phyloP scores from a whole-genome alignment of 768 basidiomycete species.

The Boletus huronensis region DNA sequence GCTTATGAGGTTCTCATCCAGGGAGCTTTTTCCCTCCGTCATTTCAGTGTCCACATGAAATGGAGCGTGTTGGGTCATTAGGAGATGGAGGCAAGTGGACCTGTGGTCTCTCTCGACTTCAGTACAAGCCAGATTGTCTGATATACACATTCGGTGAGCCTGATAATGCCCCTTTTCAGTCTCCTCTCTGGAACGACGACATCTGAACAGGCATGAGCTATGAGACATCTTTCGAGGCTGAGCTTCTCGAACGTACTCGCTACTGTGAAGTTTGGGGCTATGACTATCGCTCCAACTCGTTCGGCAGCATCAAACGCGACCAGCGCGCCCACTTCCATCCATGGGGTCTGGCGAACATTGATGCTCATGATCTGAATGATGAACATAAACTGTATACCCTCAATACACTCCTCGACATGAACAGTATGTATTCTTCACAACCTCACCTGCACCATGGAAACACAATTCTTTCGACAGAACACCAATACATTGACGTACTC shows the following conservation, averaged over 20 bases:
- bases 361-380: constrained; percentile 33
- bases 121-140: constrained; percentile 51
- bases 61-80: constrained; percentile 44
- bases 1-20: constrained; percentile 12
- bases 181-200: neutral
- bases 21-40: constrained; percentile 47
- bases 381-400: constrained; percentile 44
- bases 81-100: constrained; percentile 73
- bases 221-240: constrained; percentile 64
- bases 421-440: constrained; percentile 31
- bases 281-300: constrained; percentile 42
- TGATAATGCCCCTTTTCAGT: neutral
- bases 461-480: constrained; percentile 22
- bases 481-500: constrained; percentile 38
- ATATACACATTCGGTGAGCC: constrained; percentile 58
- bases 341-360: constrained; percentile 38
- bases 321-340: constrained; percentile 42
- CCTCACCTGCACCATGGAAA: neutral
- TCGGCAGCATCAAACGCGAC: constrained; percentile 32
- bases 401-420: constrained; percentile 40
- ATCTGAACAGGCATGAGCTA: constrained; percentile 44
- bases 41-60: constrained; percentile 43
- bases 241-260: constrained; percentile 45
- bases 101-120: constrained; percentile 56
- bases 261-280: constrained; percentile 61